A percentile compares a stretch with the other conserved stretches of the same genome.
These are phyloP conservation scores for Nicotiana otophora DNA, from an alignment of 257 asterid species.

Conservation along the genomic window DNA sequence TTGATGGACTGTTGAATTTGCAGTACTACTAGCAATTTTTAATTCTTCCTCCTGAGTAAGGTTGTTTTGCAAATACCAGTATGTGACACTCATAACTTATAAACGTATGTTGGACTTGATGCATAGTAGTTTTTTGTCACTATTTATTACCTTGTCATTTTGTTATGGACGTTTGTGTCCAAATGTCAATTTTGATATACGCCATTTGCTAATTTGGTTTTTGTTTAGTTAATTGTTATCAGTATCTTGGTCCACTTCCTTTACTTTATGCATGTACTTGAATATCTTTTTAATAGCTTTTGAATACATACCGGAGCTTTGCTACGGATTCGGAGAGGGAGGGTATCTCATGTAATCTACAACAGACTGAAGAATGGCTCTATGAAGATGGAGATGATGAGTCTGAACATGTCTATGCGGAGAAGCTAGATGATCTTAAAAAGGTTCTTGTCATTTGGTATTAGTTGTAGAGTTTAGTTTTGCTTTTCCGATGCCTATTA, in stretches of 20 bases:
- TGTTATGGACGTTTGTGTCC: background rate
- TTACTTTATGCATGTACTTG: constrained; percentile 11
- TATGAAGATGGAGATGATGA: constrained; percentile 96
- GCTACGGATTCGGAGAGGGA: constrained; percentile 70
- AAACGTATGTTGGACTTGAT: background rate
- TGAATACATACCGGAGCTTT: constrained; percentile 70
- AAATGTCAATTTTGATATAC: background rate
- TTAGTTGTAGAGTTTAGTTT: background rate
- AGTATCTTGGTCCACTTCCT: background rate
- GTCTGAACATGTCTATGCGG: constrained; percentile 64
- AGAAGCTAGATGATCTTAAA: constrained; percentile 63
- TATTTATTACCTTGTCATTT: background rate
- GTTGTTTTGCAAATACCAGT: constrained; percentile 9
- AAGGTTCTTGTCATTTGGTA: constrained; percentile 42
- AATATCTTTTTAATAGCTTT: constrained; percentile 77
- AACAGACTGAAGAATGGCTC: constrained; percentile 90
- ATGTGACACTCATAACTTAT: background rate
- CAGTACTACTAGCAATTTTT: background rate
- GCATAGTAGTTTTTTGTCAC: background rate
- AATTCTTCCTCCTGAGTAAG: background rate
- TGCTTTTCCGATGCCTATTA: background rate
- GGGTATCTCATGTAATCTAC: constrained; percentile 60
- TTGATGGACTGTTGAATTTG: background rate
- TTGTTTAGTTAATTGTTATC: constrained; percentile 1
- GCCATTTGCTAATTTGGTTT: background rate